These are phyloP conservation scores for Vanderwaltozyma verrucispora DNA, from an alignment of 805 yeast genomes.

Conservation along the genomic window DNA sequence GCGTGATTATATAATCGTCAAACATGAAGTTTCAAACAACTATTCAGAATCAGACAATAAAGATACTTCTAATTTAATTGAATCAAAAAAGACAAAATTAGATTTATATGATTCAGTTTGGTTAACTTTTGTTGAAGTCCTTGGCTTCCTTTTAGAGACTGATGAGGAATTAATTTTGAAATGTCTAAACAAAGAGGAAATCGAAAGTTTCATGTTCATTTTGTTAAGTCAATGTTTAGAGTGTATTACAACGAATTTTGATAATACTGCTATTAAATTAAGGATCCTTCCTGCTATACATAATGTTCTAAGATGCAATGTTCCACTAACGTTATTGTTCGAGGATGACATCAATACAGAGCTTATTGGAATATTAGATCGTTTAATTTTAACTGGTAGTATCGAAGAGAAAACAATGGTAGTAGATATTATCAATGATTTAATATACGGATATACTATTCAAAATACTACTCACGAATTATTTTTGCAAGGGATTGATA, in stretches of 20 bases:
- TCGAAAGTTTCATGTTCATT: slow-evolving; percentile 61
- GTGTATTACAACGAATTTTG: slow-evolving; percentile 40
- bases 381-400: slow-evolving; percentile 52
- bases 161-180: slow-evolving; percentile 36
- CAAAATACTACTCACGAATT: slow-evolving; percentile 29
- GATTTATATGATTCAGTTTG: slow-evolving; percentile 43
- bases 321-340: slow-evolving; percentile 50
- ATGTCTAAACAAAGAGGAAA: slow-evolving; percentile 42
- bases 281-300: slow-evolving; percentile 41
- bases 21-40: slow-evolving; percentile 36
- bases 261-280: slow-evolving; percentile 19
- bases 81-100: slow-evolving; percentile 10
- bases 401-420: slow-evolving; percentile 38
- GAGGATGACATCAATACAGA: slow-evolving; percentile 65
- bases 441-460: slow-evolving; percentile 36
- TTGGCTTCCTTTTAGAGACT: slow-evolving; percentile 52
- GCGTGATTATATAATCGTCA: slow-evolving; percentile 61
- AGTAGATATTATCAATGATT: slow-evolving; percentile 46
- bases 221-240: slow-evolving; percentile 79
- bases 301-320: slow-evolving; percentile 45
- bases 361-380: slow-evolving; percentile 61
- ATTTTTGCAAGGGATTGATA: slow-evolving; percentile 54
- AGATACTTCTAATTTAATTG: slow-evolving; percentile 12
- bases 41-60: neutral
- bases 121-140: slow-evolving; percentile 68